Conservation (phyloP, 2,329 filamentous ascomycete species). For the Stylonectria norvegica region DNA sequence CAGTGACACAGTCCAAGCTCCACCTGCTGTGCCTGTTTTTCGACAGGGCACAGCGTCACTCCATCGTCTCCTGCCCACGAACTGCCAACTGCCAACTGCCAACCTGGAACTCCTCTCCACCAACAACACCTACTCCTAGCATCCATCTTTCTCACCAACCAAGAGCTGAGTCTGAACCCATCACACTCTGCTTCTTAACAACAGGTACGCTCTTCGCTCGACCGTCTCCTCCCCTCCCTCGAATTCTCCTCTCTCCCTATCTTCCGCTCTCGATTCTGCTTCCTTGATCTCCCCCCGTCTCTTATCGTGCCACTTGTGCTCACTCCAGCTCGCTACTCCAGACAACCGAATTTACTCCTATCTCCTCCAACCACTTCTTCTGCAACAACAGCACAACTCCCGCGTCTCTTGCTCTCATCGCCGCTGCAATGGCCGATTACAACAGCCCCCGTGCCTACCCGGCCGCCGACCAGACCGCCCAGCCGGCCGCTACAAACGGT, state of each 20-base stretch:
- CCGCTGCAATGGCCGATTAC: conserved; percentile 8
- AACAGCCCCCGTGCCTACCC: too few species aligned
- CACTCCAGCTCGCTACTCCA: conserved; percentile 5
- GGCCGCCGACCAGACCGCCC: conserved; percentile 29
- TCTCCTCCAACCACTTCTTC: background rate
- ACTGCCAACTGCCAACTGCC: too few species aligned
- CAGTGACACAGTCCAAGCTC: background rate
- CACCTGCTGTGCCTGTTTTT: conserved; percentile 1
- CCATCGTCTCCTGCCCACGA: conserved; percentile 1
- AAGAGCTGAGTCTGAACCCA: background rate
- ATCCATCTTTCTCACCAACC: background rate
- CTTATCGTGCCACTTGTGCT: conserved; percentile 5
- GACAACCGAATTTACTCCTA: conserved; percentile 8
- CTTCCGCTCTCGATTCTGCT: background rate
- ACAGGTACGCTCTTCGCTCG: background rate
- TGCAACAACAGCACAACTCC: conserved; percentile 7
- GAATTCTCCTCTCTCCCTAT: background rate
- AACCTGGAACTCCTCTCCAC: too few species aligned
- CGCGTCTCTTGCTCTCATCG: conserved; percentile 15
- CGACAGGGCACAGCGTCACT: conserved; percentile 1
- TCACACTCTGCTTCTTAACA: background rate
- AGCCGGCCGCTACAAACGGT: conserved; percentile 43
- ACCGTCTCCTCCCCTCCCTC: background rate
- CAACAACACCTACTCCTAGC: background rate
- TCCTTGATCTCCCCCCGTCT: background rate